Percentiles rank a stretch among this genome's conserved stretches.
Evolutionary conservation across 345 rosid species (phyloP).

Genomic region (Pistacia vera): DNA sequence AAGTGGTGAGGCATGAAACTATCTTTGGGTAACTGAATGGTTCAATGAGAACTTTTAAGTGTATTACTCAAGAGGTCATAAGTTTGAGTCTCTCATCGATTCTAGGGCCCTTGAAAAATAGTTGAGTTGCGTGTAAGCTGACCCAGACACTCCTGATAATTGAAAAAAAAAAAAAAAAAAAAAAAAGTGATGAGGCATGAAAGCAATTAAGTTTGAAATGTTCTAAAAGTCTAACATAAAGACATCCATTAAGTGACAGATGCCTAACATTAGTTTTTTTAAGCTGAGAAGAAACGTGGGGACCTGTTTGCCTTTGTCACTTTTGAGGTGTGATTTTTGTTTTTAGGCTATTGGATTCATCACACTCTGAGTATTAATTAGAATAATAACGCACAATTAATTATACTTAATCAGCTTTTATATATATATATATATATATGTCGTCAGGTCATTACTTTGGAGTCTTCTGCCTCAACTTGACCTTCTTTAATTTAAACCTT

Average conservation of each 20-base stretch:
- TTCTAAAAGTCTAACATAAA: constrained; percentile 17
- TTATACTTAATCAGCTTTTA: background rate
- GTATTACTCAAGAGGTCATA: too few relatives aligned
- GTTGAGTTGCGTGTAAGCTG: too few relatives aligned
- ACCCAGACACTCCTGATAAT: too few relatives aligned
- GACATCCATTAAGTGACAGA: constrained; percentile 39
- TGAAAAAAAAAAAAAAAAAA: too few relatives aligned
- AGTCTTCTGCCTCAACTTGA: constrained; percentile 13
- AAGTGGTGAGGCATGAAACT: too few relatives aligned
- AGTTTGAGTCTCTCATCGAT: too few relatives aligned
- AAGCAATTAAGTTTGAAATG: constrained; percentile 3
- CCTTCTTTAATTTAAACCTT: too few relatives aligned
- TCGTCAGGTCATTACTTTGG: constrained; percentile 33
- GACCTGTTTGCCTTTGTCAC: constrained; percentile 16
- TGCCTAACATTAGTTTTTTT: constrained; percentile 19
- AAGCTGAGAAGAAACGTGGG: constrained; percentile 4
- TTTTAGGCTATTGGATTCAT: constrained; percentile 36
- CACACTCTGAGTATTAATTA: constrained; percentile 13
- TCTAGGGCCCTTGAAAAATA: too few relatives aligned
- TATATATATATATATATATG: constrained; percentile 2
- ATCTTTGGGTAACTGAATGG: too few relatives aligned
- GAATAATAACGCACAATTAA: background rate
- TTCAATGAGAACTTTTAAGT: too few relatives aligned
- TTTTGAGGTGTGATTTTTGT: constrained; percentile 42
- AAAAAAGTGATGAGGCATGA: background rate